Percentiles rank a stretch among this genome's conserved stretches.
These are phyloP conservation scores for Aspergillus diversus DNA, from an alignment of 495 filamentous ascomycete genomes.

Conservation along the genomic window DNA sequence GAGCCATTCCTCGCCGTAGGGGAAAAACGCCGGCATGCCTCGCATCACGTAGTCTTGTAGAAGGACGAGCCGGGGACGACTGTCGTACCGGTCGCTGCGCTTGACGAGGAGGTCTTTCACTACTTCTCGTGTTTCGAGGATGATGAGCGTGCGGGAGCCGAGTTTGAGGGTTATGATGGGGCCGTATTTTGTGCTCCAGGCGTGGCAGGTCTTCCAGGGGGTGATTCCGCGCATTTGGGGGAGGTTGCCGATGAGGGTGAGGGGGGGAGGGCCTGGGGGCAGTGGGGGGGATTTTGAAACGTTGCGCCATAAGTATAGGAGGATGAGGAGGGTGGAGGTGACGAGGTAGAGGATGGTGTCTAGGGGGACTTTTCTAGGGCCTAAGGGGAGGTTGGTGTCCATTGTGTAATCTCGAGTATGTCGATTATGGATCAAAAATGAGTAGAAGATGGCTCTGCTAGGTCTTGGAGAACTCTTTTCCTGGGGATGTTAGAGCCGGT, in stretches of 20 bases:
- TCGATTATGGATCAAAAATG: no score
- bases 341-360: background rate
- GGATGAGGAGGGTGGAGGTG: background rate
- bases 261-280: background rate
- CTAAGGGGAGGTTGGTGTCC: no score
- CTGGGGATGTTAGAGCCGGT: no score
- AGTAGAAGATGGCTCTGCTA: no score
- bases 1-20: background rate
- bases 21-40: background rate
- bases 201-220: background rate
- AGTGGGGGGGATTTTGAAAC: background rate
- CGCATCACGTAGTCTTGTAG: background rate
- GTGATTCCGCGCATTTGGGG: background rate
- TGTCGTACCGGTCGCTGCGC: background rate
- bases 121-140: background rate
- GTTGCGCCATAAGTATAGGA: background rate
- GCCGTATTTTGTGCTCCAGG: background rate
- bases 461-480: no score
- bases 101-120: background rate
- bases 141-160: background rate
- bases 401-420: no score
- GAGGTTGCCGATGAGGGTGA: background rate
- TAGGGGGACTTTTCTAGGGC: background rate
- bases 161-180: background rate
- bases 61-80: background rate